A percentile compares a stretch with the other conserved stretches of the same genome.
Evolutionary conservation across 768 basidiomycete genomes (phyloP).

Genomic region (Tylopilus sp.): DNA sequence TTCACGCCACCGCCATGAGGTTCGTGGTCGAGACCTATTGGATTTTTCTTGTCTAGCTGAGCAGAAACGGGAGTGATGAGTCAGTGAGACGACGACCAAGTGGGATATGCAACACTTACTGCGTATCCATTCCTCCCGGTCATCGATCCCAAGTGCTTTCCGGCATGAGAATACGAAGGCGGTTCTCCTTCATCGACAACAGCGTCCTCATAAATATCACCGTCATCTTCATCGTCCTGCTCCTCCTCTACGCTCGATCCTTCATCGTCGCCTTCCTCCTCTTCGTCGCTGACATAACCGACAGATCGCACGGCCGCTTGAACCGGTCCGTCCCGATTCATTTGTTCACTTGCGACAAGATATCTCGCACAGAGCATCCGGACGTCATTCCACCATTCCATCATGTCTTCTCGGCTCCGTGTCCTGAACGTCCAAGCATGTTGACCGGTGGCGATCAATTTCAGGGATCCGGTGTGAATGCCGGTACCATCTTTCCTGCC

Average conservation of each 20-base stretch:
- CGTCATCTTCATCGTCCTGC: slow-evolving; percentile 50
- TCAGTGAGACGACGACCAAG: background rate
- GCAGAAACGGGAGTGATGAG: slow-evolving; percentile 5
- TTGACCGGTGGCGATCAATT: slow-evolving; percentile 36
- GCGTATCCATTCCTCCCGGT: slow-evolving; percentile 54
- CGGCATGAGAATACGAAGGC: slow-evolving; percentile 58
- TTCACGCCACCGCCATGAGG: background rate
- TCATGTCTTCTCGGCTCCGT: slow-evolving; percentile 91
- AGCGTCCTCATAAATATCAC: slow-evolving; percentile 41
- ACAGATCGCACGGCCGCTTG: slow-evolving; percentile 87
- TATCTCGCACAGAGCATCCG: slow-evolving; percentile 92
- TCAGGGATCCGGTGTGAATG: slow-evolving; percentile 55
- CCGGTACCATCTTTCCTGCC: slow-evolving; percentile 77
- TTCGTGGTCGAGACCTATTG: slow-evolving; percentile 14
- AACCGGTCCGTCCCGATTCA: slow-evolving; percentile 90
- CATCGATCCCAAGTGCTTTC: slow-evolving; percentile 39
- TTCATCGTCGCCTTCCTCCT: slow-evolving; percentile 53
- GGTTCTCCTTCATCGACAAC: slow-evolving; percentile 42
- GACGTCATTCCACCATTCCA: slow-evolving; percentile 99
- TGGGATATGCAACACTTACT: slow-evolving; percentile 39
- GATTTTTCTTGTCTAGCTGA: slow-evolving; percentile 46
- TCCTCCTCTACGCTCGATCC: slow-evolving; percentile 47
- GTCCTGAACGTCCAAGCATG: slow-evolving; percentile 90
- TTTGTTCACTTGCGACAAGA: slow-evolving; percentile 88
- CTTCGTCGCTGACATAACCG: slow-evolving; percentile 86